Evolutionary conservation across 148 eudicot species (phyloP).

Genomic region (Amaranthus palmeri): DNA sequence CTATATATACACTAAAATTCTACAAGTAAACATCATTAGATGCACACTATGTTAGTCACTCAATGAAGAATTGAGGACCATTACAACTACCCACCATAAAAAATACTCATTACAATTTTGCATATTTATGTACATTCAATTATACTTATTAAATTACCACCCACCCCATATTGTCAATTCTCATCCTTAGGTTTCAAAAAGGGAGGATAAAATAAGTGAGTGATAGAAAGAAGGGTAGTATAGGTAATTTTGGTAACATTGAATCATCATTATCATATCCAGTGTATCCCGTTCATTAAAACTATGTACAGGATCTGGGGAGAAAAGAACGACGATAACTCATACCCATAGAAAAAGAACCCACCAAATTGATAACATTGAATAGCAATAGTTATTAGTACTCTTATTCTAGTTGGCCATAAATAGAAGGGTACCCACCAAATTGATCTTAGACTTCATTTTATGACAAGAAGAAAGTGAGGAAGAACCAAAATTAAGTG

Average conservation of each 20-base stretch:
- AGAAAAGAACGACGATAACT: too few relatives aligned
- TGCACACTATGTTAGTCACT: background rate
- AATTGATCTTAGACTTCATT: background rate
- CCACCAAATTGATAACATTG: background rate
- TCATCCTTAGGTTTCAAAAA: background rate
- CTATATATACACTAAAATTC: background rate
- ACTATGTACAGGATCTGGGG: too few relatives aligned
- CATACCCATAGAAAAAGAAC: too few relatives aligned
- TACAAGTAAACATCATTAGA: conserved; percentile 8
- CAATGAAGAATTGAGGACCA: conserved; percentile 4
- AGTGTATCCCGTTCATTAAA: too few relatives aligned
- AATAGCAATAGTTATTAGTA: too few relatives aligned
- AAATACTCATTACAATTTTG: conserved; percentile 14
- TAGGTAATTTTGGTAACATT: background rate
- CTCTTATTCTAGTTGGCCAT: conserved; percentile 5
- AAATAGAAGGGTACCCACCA: conserved; percentile 10
- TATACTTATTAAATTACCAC: conserved; percentile 17
- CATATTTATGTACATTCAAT: background rate
- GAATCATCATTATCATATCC: too few relatives aligned
- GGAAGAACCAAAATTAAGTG: background rate
- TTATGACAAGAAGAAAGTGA: background rate
- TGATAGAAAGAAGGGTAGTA: background rate
- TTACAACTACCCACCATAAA: conserved; percentile 28
- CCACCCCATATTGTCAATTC: background rate
- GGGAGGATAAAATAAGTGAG: background rate